Base-by-base conservation (phyloP, 2,329 filamentous ascomycete species). In the Aureobasidium sp. region DNA sequence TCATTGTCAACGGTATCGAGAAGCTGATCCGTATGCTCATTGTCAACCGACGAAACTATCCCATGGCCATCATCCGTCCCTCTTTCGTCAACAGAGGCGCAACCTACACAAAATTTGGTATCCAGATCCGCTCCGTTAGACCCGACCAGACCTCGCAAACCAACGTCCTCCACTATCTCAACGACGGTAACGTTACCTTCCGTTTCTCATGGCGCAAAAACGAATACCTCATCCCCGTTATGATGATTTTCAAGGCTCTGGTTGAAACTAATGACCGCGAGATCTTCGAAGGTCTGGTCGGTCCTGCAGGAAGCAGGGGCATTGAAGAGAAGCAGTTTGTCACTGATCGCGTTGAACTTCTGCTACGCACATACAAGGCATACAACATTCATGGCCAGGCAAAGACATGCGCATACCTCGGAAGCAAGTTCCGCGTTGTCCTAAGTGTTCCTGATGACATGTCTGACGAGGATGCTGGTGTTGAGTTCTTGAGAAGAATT, bases 71-170 rank as follows among this genome's bases (percentile, higher is more conserved):
- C 73, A 84, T 90, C 68, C 89, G 94, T 72, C 87, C 88, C 53
- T 96, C 92, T 67, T 99, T 97, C 78, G 83, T 85, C 66, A 92
- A 90, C 70, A 87, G 94, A 78, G 94, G 94, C 40, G 81, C 87
- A 22, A 84, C 89, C 64, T 99, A 97, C 77, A 95, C 91, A 12
- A 88, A 89, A 63, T 94, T 85, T 70, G 94, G 91, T 80, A 89
- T 97, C 62, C 90, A 96, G 70, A 86, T 97, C 67, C 87, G 94
- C 76, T 95, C 88, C 2, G 91, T 97, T 61, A 86, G 94, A 63
- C 92, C 92, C n/a, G 94, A 99, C 75, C 91, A 99, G 77, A 97
- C 93, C 9, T 97, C 92, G 33, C 93, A 97, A 75, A 97, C 93
- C 40, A 99, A 97, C 70, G 91, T 96, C 37, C 82, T 99, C 53